These are phyloP conservation scores for Houttuynia cordata DNA, from an alignment of 164 flowering plant species.

Conservation along the genomic window DNA sequence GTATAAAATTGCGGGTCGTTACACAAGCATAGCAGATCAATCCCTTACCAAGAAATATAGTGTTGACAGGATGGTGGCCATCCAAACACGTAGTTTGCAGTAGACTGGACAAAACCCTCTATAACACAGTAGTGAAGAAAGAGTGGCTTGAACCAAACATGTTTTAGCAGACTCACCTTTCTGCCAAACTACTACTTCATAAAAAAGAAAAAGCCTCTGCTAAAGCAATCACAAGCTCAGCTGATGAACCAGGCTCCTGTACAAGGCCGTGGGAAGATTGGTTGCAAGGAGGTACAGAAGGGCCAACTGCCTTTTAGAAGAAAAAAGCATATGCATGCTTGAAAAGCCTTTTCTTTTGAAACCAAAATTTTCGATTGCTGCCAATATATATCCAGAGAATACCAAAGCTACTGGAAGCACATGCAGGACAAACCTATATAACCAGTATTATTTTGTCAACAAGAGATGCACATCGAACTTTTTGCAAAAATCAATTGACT, in stretches of 20 bases:
- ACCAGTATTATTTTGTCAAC: conserved; percentile 4
- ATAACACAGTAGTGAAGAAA: neutral
- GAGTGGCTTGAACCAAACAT: neutral
- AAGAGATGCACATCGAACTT: no score
- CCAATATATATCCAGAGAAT: conserved; percentile 68
- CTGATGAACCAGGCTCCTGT: conserved; percentile 93
- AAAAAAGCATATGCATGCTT: conserved; percentile 11
- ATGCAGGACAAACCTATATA: conserved; percentile 81
- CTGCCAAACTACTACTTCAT: no score
- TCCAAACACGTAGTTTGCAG: neutral
- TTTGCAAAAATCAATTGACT: no score
- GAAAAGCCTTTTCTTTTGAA: conserved; percentile 20
- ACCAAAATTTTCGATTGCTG: conserved; percentile 20
- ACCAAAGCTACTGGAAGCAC: conserved; percentile 85
- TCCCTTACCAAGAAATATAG: neutral
- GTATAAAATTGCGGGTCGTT: no score
- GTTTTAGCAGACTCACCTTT: no score
- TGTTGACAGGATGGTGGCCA: no score
- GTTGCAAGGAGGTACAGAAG: conserved; percentile 55
- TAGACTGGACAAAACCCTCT: neutral
- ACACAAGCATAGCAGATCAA: conserved; percentile 1
- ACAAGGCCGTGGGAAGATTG: conserved; percentile 86
- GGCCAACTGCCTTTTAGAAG: conserved; percentile 26
- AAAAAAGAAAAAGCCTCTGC: neutral
- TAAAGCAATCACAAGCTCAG: conserved; percentile 16